These are phyloP conservation scores for Lentinula aciculospora DNA, from an alignment of 768 basidiomycete species.

Conservation along the genomic window DNA sequence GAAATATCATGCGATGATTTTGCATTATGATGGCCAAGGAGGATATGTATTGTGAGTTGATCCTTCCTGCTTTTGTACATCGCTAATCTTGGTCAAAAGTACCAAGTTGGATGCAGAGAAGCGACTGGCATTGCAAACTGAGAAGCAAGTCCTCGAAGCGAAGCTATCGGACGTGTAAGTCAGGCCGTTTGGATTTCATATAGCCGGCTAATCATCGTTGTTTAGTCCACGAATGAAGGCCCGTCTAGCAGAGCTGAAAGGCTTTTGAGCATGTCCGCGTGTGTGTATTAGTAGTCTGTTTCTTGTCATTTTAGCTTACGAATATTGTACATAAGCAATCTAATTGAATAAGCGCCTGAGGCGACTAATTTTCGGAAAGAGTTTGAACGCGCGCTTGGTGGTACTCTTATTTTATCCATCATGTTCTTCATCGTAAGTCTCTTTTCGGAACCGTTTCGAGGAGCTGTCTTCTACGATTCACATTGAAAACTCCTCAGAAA, in stretches of 20 bases:
- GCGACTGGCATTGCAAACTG: slow-evolving; percentile 86
- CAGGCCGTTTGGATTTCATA: background rate
- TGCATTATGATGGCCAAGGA: slow-evolving; percentile 92
- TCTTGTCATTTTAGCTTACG: too few species aligned
- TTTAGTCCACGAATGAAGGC: slow-evolving; percentile 76
- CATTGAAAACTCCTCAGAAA: slow-evolving; percentile 51
- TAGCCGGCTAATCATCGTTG: too few species aligned
- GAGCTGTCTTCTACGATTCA: slow-evolving; percentile 6
- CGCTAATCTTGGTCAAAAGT: slow-evolving; percentile 31
- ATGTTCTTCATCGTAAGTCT: slow-evolving; percentile 73
- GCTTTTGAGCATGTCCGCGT: background rate
- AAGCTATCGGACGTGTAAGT: slow-evolving; percentile 85
- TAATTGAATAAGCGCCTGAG: background rate
- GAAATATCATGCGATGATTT: slow-evolving; percentile 85
- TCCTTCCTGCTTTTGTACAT: background rate
- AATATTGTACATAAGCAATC: too few species aligned
- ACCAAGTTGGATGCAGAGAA: slow-evolving; percentile 87
- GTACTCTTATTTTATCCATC: slow-evolving; percentile 10
- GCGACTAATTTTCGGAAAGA: background rate
- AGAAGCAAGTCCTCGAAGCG: slow-evolving; percentile 84
- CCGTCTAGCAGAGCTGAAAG: slow-evolving; percentile 62
- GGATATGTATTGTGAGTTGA: slow-evolving; percentile 84
- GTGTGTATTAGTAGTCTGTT: background rate
- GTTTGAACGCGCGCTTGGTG: background rate
- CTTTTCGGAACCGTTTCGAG: too few species aligned